Evolutionary conservation across 2,329 filamentous ascomycete genomes (phyloP).

Genomic region (Colletotrichum phormii): DNA sequence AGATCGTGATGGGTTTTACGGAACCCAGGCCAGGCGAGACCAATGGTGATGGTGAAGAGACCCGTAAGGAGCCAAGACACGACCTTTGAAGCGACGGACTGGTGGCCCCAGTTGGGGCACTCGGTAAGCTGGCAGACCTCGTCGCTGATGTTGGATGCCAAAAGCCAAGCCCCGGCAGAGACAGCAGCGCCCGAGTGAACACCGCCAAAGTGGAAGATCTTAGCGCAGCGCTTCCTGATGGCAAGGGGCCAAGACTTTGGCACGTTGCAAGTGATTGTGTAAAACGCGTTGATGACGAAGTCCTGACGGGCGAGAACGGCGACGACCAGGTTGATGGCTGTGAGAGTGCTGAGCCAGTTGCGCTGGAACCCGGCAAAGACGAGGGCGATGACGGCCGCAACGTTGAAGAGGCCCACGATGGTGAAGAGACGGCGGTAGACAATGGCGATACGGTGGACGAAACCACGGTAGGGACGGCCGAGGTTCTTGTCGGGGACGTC

Average conservation of each 20-base stretch:
- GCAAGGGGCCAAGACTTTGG: conserved; percentile 59
- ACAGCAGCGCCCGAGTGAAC: conserved; percentile 63
- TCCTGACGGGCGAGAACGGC: conserved; percentile 66
- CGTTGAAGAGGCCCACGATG: conserved; percentile 61
- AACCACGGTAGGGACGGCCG: conserved; percentile 50
- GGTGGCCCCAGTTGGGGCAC: conserved; percentile 20
- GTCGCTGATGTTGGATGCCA: conserved; percentile 52
- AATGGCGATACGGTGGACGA: conserved; percentile 59
- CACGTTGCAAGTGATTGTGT: conserved; percentile 57
- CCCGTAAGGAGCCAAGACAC: conserved; percentile 69
- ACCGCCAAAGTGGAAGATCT: conserved; percentile 64
- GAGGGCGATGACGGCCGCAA: conserved; percentile 58
- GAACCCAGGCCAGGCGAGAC: conserved; percentile 70
- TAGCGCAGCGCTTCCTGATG: conserved; percentile 59
- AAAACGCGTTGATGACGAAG: conserved; percentile 63
- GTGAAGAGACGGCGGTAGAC: conserved; percentile 69
- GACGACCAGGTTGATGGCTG: conserved; percentile 60
- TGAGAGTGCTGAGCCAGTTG: conserved; percentile 51
- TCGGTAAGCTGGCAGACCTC: conserved; percentile 50
- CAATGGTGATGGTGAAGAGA: conserved; percentile 68
- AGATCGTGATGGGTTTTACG: conserved; percentile 63
- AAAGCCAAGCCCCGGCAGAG: conserved; percentile 61
- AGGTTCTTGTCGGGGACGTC: conserved; percentile 55
- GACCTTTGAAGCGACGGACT: conserved; percentile 56
- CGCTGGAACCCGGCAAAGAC: conserved; percentile 42